Evolutionary conservation across 257 asterid species (phyloP).

Genomic region (Fraxinus pennsylvanica): DNA sequence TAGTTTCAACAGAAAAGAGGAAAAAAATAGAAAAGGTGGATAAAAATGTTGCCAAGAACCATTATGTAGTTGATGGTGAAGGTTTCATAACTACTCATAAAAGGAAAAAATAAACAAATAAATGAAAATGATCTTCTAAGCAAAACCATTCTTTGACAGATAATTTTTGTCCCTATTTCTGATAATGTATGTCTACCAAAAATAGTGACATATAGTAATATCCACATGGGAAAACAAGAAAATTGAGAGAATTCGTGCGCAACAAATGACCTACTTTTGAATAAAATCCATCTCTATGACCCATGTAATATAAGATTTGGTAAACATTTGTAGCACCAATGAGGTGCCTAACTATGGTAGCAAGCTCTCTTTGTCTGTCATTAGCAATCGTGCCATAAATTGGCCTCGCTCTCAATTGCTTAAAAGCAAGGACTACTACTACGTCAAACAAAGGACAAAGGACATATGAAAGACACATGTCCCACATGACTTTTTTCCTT

Average conservation of each 20-base stretch:
- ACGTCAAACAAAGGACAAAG: neutral
- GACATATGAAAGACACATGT: neutral
- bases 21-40: conserved; percentile 19
- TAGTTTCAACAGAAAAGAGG: conserved; percentile 2
- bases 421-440: too few relatives aligned
- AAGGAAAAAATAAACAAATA: neutral
- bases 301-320: too few relatives aligned
- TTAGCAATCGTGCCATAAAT: neutral
- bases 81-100: conserved; percentile 3
- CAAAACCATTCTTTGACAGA: neutral
- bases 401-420: neutral
- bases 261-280: neutral
- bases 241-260: neutral
- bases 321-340: neutral
- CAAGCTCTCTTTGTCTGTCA: too few relatives aligned
- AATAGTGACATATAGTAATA: neutral
- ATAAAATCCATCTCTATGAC: too few relatives aligned
- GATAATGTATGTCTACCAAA: neutral
- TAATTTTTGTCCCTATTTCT: conserved; percentile 2
- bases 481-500: neutral
- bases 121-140: neutral
- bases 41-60: conserved; percentile 13
- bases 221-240: too few relatives aligned
- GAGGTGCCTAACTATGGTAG: too few relatives aligned
- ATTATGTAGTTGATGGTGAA: conserved; percentile 22